Evolutionary conservation across 345 rosid genomes (phyloP).

Genomic region (Firmiana major): DNA sequence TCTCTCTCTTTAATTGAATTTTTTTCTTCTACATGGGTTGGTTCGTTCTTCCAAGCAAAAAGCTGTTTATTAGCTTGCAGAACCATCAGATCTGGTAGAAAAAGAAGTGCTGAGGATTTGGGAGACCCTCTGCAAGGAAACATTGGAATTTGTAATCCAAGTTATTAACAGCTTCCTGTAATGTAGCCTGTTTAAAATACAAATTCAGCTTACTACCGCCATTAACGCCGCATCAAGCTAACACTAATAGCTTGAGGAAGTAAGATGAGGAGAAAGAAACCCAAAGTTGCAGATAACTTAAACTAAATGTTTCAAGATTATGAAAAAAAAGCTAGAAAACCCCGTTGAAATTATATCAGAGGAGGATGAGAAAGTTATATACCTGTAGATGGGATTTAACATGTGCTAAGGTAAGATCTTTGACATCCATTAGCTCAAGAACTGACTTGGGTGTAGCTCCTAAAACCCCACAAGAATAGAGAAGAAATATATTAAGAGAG

Average conservation of each 20-base stretch:
- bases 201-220: constrained; percentile 24
- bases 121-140: constrained; percentile 43
- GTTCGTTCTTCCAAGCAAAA: constrained; percentile 76
- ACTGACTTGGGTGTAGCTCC: constrained; percentile 99
- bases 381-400: constrained; percentile 99
- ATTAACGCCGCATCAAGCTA: constrained; percentile 17
- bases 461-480: constrained; percentile 23
- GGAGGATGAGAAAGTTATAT: constrained; percentile 7
- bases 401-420: constrained; percentile 98
- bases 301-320: background rate
- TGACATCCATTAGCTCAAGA: constrained; percentile 98
- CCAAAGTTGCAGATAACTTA: background rate
- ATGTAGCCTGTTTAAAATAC: constrained; percentile 26
- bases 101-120: constrained; percentile 40
- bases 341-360: background rate
- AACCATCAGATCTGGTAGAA: constrained; percentile 77
- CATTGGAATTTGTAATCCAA: constrained; percentile 47
- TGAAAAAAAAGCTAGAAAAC: background rate
- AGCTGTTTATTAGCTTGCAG: constrained; percentile 56
- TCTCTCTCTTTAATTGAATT: constrained; percentile 32
- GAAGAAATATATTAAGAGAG: constrained; percentile 3
- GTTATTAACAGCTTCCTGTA: constrained; percentile 25
- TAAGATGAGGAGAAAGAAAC: background rate
- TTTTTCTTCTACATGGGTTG: constrained; percentile 34
- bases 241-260: constrained; percentile 7